Evolutionary conservation across 441 rosid species (phyloP), one percentile per base, ranked within the genome.

Genomic region (Metrosideros polymorpha): DNA sequence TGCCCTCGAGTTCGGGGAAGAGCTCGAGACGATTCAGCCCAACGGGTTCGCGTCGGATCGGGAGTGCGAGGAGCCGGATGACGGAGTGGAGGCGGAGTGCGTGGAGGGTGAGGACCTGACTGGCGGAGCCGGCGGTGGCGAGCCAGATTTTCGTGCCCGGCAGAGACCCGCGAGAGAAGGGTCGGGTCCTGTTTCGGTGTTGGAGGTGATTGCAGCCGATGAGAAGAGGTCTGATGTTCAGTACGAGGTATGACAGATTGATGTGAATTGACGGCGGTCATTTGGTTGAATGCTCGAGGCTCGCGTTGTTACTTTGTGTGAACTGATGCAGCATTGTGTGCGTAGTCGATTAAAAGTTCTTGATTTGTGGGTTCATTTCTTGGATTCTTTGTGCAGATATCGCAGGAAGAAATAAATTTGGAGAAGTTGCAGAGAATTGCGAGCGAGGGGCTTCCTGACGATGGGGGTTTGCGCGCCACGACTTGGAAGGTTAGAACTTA

Each of bases 211-310:
- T 84, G 92, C 89, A 18, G 94, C 92, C 2, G 95, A 93, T 55
- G 97, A 93, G 86, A 95, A 94, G 89, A 92, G 93, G 91, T 94
- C 96, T n/a, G 94, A 95, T 86, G 87, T 94, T 85, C 90, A 87
- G 82, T 82, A 93, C 79, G 94, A 94, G 94, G 97, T 93, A 71
- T 71, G 52, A 90, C 92, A 61, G 35, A 57, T 77, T 83, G 79
- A 39, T 42, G 9, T 39, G 47, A 71, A 39, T 6, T 6, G 47
- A 71, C 6, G 79, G 43, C 29, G 63, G 29, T n/a, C 43, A 12
- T 10, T 55, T 15, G 32, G 52, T 27, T 24, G 35, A 49, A 35
- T 39, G 8, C 52, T 27, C 39, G 43, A n/a, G 79, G 63, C n/a
- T 53, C 7, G 24, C 75, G 50, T 51, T 30, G 29, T 42, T 53